These are phyloP conservation scores for Zasmidium angulare DNA, from an alignment of 2,329 filamentous ascomycete genomes.

Conservation along the genomic window DNA sequence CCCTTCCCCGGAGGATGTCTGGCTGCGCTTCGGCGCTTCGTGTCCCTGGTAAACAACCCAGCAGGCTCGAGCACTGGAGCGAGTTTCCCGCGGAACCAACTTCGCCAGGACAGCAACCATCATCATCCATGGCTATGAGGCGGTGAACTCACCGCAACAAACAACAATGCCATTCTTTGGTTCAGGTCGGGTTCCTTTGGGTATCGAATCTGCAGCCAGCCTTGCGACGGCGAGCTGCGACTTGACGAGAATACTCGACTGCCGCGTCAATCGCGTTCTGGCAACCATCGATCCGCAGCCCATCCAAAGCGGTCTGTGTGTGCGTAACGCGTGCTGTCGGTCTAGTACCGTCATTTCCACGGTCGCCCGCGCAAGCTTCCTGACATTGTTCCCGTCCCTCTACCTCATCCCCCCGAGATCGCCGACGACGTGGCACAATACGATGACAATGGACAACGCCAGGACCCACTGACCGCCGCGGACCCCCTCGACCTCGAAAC, in stretches of 20 bases:
- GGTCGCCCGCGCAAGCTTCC: slow-evolving; percentile 20
- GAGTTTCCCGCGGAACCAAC: neutral
- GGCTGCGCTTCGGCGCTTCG: slow-evolving; percentile 14
- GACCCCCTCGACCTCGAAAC: slow-evolving; percentile 7
- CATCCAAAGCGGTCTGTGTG: slow-evolving; percentile 14
- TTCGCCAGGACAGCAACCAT: neutral
- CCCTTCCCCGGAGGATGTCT: slow-evolving; percentile 17
- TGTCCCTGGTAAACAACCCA: neutral
- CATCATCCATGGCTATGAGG: slow-evolving; percentile 6
- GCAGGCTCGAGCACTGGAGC: neutral
- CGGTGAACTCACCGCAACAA: slow-evolving; percentile 27
- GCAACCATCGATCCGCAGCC: neutral
- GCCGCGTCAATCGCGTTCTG: slow-evolving; percentile 2
- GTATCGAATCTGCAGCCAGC: slow-evolving; percentile 18
- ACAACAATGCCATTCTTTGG: slow-evolving; percentile 14
- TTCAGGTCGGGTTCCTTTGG: slow-evolving; percentile 10
- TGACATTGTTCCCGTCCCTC: neutral
- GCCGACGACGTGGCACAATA: slow-evolving; percentile 19
- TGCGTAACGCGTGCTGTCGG: slow-evolving; percentile 23
- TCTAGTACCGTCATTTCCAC: slow-evolving; percentile 21
- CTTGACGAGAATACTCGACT: neutral
- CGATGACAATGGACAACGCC: slow-evolving; percentile 6
- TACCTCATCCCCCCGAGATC: neutral
- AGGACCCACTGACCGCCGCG: neutral
- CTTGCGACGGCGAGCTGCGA: slow-evolving; percentile 7